phyloP scores from a whole-genome alignment of 768 basidiomycete genomes.

The Lanmaoa pseudosensibilis region DNA sequence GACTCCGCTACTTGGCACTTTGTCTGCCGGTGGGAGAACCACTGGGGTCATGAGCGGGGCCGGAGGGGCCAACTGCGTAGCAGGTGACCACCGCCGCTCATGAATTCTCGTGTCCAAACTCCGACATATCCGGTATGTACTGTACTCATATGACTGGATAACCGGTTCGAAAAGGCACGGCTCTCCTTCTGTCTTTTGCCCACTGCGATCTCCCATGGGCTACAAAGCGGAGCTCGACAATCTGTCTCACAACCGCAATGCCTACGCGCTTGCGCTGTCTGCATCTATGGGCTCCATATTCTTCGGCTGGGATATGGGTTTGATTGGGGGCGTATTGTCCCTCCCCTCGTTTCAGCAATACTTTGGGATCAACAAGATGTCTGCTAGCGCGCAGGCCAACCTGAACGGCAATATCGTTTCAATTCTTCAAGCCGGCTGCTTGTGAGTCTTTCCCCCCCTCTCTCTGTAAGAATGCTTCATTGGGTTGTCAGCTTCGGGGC shows the following conservation, averaged over 20 bases:
- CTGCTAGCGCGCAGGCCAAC: conserved; percentile 38
- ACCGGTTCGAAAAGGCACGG: neutral
- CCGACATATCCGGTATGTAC: neutral
- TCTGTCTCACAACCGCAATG: conserved; percentile 40
- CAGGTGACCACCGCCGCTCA: neutral
- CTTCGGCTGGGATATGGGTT: conserved; percentile 49
- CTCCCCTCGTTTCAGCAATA: conserved; percentile 47
- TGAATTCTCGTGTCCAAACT: neutral
- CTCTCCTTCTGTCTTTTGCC: neutral
- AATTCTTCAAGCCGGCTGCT: conserved; percentile 48
- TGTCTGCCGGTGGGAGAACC: neutral
- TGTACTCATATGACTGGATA: neutral
- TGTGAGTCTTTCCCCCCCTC: conserved; percentile 35
- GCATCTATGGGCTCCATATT: conserved; percentile 50
- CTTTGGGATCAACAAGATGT: conserved; percentile 45
- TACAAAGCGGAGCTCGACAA: conserved; percentile 25
- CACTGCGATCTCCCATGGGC: conserved; percentile 20
- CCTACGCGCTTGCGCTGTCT: conserved; percentile 45
- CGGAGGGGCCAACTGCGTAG: neutral
- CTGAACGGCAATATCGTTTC: conserved; percentile 54
- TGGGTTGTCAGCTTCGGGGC: conserved; percentile 41
- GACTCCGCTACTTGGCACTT: no score
- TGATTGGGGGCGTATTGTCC: conserved; percentile 51
- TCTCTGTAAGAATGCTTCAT: neutral
- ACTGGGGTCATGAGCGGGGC: neutral